Conservation (phyloP, 75 land plant species). For the Azolla pinnata region DNA sequence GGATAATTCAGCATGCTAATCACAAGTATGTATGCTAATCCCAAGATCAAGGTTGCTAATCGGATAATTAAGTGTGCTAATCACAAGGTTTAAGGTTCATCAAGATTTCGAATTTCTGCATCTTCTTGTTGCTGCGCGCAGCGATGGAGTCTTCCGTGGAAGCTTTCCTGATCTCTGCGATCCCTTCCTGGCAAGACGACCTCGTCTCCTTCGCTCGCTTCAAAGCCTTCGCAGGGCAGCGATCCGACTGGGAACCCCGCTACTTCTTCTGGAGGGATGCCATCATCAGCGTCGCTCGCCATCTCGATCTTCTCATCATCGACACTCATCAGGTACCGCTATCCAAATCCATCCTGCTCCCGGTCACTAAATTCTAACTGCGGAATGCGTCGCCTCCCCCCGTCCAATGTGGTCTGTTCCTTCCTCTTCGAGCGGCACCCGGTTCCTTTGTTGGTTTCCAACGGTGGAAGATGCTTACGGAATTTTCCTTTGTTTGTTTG, state of each 20-base stretch:
- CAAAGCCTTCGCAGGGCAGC: conserved; percentile 88
- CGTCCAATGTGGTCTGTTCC: background rate
- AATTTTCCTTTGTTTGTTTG: no score
- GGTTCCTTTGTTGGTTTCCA: no score
- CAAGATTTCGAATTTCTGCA: no score
- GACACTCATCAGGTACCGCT: conserved; percentile 43
- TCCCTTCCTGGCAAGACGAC: conserved; percentile 83
- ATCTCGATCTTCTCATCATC: conserved; percentile 41
- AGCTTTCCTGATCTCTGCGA: conserved; percentile 38
- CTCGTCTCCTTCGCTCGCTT: conserved; percentile 52
- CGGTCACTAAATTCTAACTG: background rate
- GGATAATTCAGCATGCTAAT: no score
- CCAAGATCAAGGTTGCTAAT: no score
- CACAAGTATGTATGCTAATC: no score
- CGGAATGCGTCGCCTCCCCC: background rate
- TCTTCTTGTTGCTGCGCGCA: background rate
- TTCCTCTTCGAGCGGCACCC: background rate
- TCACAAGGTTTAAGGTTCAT: no score
- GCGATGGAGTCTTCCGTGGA: conserved; percentile 14
- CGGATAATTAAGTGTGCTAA: no score
- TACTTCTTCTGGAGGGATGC: conserved; percentile 66
- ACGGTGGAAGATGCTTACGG: no score
- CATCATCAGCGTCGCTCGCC: conserved; percentile 63
- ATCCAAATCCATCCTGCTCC: no score
- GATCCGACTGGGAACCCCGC: conserved; percentile 65